A percentile compares a stretch with the other conserved stretches of the same genome.
Conservation (phyloP, 2,329 filamentous ascomycete species). For the Ophiocordyceps australis region DNA sequence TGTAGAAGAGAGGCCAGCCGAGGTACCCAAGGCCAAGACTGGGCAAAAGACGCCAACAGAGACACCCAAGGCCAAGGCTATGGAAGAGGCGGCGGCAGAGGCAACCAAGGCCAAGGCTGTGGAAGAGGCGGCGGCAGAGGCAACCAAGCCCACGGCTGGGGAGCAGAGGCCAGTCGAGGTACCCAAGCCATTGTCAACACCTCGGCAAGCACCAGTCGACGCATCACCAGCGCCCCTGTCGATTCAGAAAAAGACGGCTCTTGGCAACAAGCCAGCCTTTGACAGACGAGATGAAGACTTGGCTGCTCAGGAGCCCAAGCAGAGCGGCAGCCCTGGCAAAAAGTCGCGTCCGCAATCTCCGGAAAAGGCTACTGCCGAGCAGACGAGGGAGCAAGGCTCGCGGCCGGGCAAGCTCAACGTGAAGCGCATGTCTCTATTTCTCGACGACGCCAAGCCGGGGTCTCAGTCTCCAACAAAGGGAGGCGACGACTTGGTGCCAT, state of each 20-base stretch:
- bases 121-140: conserved; percentile 2
- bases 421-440: conserved; percentile 40
- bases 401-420: conserved; percentile 39
- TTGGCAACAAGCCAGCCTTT: conserved; percentile 10
- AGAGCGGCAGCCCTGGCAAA: conserved; percentile 9
- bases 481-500: conserved; percentile 11
- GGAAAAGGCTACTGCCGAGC: conserved; percentile 12
- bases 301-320: conserved; percentile 5
- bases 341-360: conserved; percentile 7
- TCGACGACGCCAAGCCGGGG: conserved; percentile 23
- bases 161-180: conserved; percentile 1
- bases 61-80: too few species aligned
- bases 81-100: conserved; percentile 3
- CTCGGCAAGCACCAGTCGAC: too few species aligned
- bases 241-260: conserved; percentile 15
- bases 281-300: conserved; percentile 1
- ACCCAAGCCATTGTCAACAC: too few species aligned
- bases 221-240: conserved; percentile 9
- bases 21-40: too few species aligned
- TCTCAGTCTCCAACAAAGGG: conserved; percentile 19
- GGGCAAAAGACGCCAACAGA: too few species aligned
- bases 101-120: conserved; percentile 1
- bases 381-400: conserved; percentile 26
- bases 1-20: too few species aligned
- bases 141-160: conserved; percentile 1